phyloP scores from a whole-genome alignment of 108 stramenopile genomes.

The Cylindrotheca fusiformis region DNA sequence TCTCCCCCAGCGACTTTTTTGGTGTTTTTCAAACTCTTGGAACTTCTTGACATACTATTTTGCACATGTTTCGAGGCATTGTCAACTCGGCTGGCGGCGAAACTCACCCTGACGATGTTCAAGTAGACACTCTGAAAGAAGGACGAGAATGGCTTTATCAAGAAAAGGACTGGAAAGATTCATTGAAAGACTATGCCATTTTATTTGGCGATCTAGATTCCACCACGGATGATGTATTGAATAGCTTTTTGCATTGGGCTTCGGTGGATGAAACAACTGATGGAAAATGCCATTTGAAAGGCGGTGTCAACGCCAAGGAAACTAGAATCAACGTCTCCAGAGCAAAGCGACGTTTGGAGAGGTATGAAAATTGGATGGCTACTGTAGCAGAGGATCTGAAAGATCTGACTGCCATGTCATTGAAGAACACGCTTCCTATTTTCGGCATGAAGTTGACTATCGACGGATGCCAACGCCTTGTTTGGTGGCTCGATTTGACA shows the following conservation, averaged over 20 bases:
- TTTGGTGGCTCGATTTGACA: conserved; percentile 5
- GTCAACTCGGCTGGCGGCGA: neutral
- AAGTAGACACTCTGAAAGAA: neutral
- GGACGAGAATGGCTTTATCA: neutral
- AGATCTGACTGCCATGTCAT: neutral
- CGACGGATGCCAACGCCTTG: neutral
- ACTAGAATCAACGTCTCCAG: neutral
- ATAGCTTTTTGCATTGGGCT: neutral
- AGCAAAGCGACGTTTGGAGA: neutral
- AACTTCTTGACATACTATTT: neutral
- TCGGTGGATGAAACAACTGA: neutral
- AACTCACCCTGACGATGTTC: neutral
- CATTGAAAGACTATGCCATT: neutral
- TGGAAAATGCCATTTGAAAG: neutral
- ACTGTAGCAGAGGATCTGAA: neutral
- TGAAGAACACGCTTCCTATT: neutral
- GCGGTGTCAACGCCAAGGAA: neutral
- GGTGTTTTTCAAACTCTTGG: neutral
- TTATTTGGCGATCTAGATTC: neutral
- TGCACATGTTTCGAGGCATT: neutral
- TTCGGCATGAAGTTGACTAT: neutral
- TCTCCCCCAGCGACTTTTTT: too few relatives aligned
- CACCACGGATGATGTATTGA: neutral
- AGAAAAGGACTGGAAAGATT: neutral
- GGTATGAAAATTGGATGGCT: neutral